Evolutionary conservation across 805 yeast genomes (phyloP), one percentile per base, ranked within the genome.

Genomic region (Saccharomycopsis malanga): DNA sequence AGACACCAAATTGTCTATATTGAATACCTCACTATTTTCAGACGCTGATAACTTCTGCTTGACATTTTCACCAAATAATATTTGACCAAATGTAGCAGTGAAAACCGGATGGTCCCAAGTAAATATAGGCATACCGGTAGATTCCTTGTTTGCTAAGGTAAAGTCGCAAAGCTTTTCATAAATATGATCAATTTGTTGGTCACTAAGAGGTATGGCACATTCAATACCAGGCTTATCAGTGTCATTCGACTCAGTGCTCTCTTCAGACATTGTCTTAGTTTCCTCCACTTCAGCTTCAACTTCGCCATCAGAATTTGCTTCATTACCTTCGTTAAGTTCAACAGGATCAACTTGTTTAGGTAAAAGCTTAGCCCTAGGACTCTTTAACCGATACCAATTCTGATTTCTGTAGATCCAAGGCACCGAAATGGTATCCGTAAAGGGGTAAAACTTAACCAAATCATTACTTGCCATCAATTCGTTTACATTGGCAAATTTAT

Each of bases 31-130:
- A 15, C 6, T 24, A n/a, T n/a, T n/a, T n/a, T n/a, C n/a, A n/a
- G n/a, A n/a, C n/a, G n/a, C n/a, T n/a, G n/a, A n/a, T 10, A 36
- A 30, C 17, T 34, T 34, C n/a, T 14, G 21, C 23, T 40, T 46
- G 18, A 36, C 39, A 10, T 21, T 22, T 4, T 25, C 29, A n/a
- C 61, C 57, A 38, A 67, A 63, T 14, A 70, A 54, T 12, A 71
- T 56, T 27, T 63, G 61, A n/a, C 76, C 76, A 21, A 70, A 59
- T 1, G 72, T 63, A 5, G 63, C 58, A 0, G 71, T 63, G 43
- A 69, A 60, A 4, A 65, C 56, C 1, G 69, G 66, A 5, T 44
- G 3, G 61, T 57, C 0, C 70, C 69, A 14, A 38, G 41, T 21
- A 62, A 46, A 1, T 29, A n/a, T 4, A 15, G 36, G 15, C 4